Evolutionary conservation across 2,329 filamentous ascomycete species (phyloP), one percentile per base, ranked within the genome.

Genomic region (Aaosphaeria arxii): DNA sequence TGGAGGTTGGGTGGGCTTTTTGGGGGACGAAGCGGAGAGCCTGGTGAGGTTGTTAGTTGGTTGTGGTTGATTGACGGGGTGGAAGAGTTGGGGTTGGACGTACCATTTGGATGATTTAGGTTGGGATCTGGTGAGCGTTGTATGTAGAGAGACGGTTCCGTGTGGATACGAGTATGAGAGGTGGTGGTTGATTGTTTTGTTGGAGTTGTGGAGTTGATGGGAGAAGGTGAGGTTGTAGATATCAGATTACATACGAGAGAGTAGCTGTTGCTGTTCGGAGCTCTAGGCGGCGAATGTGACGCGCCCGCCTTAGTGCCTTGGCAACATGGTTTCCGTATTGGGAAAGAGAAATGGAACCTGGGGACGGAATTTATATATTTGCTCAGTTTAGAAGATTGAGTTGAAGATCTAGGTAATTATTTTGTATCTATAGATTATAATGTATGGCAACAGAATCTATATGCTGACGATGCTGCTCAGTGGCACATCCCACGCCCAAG

Each of bases 21-120:
- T 84, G 71, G 68, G 94, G 94, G 59, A 89, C 84, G 75, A 99
- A 88, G 76, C 91, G 90, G 81, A 97, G 88, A 66, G 89, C 87
- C 89, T 95, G 71, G 11, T 28, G 33, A 6, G 17, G 9, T 6
- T 17, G 40, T 45, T 45, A 39, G 31, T 47, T 40, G 38, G 32
- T 24, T 24, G 39, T 4, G 30, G 30, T 43, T 36, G 45, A 24
- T 24, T 3, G 17, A 24, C 3, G 11, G n/a, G 24, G 30, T 43
- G 13, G 30, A 24, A 24, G 42, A 30, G 24, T 31, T 9, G 33
- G 31, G n/a, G 31, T 11, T 11, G 13, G 30, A 31, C 48, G 11
- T 48, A 50, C 48, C 48, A 50, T 50, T 11, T 11, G 45, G 42
- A 35, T 32, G n/a, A 45, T 24, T 24, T 36, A 13, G 17, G 9